A percentile compares a stretch with the other conserved stretches of the same genome.
These are phyloP conservation scores for Lecanicillium sp. DNA, from an alignment of 2,329 filamentous ascomycete species.

Conservation along the genomic window DNA sequence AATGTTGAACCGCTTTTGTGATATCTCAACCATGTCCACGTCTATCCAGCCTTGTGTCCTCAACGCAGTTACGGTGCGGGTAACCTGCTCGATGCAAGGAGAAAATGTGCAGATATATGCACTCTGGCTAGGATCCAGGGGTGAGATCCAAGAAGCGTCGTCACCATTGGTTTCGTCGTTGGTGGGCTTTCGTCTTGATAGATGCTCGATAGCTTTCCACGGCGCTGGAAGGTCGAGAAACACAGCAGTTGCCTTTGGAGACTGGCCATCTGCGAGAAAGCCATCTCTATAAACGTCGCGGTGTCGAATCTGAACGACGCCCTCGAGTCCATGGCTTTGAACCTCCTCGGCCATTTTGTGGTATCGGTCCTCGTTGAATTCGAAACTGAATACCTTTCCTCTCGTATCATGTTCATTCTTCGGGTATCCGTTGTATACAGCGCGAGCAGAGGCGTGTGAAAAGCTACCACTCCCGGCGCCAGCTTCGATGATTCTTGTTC, in stretches of 20 bases:
- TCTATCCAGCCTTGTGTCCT: conserved; percentile 80
- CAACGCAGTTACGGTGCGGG: conserved; percentile 72
- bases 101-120: conserved; percentile 89
- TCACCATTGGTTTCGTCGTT: conserved; percentile 15
- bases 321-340: conserved; percentile 54
- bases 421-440: conserved; percentile 66
- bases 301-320: conserved; percentile 63
- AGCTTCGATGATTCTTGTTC: conserved; percentile 67
- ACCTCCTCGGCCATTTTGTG: conserved; percentile 63
- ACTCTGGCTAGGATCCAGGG: conserved; percentile 62
- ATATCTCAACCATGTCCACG: conserved; percentile 87
- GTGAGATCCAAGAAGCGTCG: conserved; percentile 38
- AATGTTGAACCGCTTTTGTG: conserved; percentile 71
- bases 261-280: conserved; percentile 53
- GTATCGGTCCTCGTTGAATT: conserved; percentile 68
- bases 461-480: conserved; percentile 79
- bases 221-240: conserved; percentile 77
- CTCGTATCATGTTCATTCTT: conserved; percentile 31
- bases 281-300: conserved; percentile 72
- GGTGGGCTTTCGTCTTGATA: conserved; percentile 47
- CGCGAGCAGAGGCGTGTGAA: conserved; percentile 68
- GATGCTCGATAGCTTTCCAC: conserved; percentile 69
- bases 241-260: conserved; percentile 58
- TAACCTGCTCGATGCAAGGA: conserved; percentile 94
- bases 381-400: conserved; percentile 74